phyloP scores from a whole-genome alignment of 2,329 filamentous ascomycete genomes.

The Keithomyces neogunnii region DNA sequence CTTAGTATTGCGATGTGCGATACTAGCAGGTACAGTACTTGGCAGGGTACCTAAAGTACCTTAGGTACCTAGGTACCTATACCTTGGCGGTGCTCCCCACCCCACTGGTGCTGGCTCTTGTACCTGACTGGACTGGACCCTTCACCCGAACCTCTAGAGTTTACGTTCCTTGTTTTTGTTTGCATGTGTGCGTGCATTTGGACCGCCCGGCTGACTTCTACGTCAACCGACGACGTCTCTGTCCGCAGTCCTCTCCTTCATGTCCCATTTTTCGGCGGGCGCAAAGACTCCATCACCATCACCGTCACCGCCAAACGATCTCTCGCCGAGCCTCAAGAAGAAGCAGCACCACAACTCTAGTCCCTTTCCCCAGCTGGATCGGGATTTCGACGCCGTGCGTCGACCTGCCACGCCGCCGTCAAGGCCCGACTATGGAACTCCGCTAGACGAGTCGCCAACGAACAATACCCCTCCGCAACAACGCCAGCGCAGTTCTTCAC shows the following conservation, averaged over 20 bases:
- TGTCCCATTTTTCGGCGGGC: constrained; percentile 64
- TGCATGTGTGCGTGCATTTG: background rate
- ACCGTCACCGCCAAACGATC: constrained; percentile 33
- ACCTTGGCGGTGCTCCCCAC: too few species aligned
- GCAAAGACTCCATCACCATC: constrained; percentile 37
- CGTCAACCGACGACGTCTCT: constrained; percentile 1
- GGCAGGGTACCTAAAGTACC: too few species aligned
- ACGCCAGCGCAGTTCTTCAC: constrained; percentile 44
- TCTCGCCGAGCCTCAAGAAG: constrained; percentile 22
- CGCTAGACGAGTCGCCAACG: constrained; percentile 33
- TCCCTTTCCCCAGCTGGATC: constrained; percentile 21
- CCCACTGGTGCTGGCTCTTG: too few species aligned
- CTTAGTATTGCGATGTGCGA: too few species aligned
- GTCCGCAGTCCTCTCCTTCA: constrained; percentile 71
- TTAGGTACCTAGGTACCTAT: too few species aligned
- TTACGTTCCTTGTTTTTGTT: background rate
- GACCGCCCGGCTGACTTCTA: background rate
- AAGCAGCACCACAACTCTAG: constrained; percentile 17
- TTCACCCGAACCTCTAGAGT: background rate
- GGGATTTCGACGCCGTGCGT: constrained; percentile 25
- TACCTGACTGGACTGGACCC: background rate
- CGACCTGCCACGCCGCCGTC: constrained; percentile 31
- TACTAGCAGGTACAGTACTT: too few species aligned
- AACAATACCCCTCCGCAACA: constrained; percentile 29
- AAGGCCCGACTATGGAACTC: constrained; percentile 32